Evolutionary conservation across 148 eudicot genomes (phyloP).

Genomic region (Fagopyrum esculentum): DNA sequence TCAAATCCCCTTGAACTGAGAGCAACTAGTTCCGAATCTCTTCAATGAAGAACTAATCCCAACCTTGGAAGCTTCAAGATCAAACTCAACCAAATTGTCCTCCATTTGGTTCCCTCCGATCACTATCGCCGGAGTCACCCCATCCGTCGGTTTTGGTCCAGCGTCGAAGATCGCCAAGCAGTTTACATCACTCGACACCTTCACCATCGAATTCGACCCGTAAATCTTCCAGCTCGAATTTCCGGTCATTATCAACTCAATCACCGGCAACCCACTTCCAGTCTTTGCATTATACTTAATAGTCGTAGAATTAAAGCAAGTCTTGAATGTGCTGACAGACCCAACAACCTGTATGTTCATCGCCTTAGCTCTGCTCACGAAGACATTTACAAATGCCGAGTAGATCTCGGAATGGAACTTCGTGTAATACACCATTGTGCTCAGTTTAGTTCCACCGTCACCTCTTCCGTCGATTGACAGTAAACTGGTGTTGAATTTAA

Average conservation of each 20-base stretch:
- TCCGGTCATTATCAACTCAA: conserved; percentile 31
- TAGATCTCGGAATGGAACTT: conserved; percentile 31
- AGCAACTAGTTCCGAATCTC: conserved; percentile 27
- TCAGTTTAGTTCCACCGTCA: conserved; percentile 31
- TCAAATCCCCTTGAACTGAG: conserved; percentile 31
- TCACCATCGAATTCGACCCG: conserved; percentile 12
- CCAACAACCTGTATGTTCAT: conserved; percentile 32
- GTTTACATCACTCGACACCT: background rate
- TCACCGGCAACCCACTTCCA: conserved; percentile 36
- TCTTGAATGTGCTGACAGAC: conserved; percentile 36
- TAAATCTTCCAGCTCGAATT: conserved; percentile 46
- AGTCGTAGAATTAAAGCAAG: conserved; percentile 31
- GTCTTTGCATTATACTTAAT: conserved; percentile 8
- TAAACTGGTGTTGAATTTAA: conserved; percentile 20
- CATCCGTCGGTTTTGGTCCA: conserved; percentile 19
- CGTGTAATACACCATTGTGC: conserved; percentile 34
- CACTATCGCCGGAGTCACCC: conserved; percentile 25
- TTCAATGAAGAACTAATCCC: conserved; percentile 37
- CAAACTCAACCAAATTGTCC: conserved; percentile 42
- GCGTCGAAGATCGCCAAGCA: conserved; percentile 18
- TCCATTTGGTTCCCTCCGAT: conserved; percentile 47
- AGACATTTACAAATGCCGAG: conserved; percentile 26
- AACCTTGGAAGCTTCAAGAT: conserved; percentile 21
- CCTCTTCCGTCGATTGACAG: conserved; percentile 20
- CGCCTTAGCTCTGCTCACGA: conserved; percentile 24